Evolutionary conservation across 2,329 filamentous ascomycete genomes (phyloP), one percentile per base, ranked within the genome.

Genomic region (Graphilbum fragrans): DNA sequence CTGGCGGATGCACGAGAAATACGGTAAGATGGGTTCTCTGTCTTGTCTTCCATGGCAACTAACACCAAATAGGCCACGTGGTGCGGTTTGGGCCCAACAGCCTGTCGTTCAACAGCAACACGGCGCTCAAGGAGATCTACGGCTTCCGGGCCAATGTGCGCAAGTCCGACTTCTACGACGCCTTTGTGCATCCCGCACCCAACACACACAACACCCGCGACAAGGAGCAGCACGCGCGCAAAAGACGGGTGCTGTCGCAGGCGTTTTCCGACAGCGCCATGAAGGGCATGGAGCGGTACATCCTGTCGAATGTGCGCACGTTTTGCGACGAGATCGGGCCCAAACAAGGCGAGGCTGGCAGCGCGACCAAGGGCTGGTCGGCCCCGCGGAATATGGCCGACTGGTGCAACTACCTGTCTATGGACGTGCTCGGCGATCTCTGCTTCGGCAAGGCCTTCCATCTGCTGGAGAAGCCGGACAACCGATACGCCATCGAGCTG

Each of bases 11-110:
- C 86, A 93, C 57, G 64, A 79, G 50, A 69, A 71, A 54, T 87
- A 93, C 53, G 83, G 82, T 66, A 58, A 46, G 57, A 52, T n/a
- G 6, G 5, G 52, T 46, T 16, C 53, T 37, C 9, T 29, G 29
- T 27, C 22, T 17, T 41, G 49, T 34, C 25, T 27, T 12, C 8
- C 7, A 27, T 9, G 16, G 16, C 8, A 32, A 18, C n/a, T 18
- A 14, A 18, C 12, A 34, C 6, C 7, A 5, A 8, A 1, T 36
- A 77, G 74, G 76, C 50, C 63, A 67, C n/a, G 58, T 77, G 39
- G 81, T 90, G n/a, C 82, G 86, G 22, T 84, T 82, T 49, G 82
- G 82, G 0, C 86, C 86, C 35, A 86, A 86, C 58, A 76, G 74
- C 45, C 63, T 94, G 34, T 85, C 80, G 1, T 75, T 93, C 63